Evolutionary conservation across 768 basidiomycete genomes (phyloP).

Genomic region (Boletales sp.): DNA sequence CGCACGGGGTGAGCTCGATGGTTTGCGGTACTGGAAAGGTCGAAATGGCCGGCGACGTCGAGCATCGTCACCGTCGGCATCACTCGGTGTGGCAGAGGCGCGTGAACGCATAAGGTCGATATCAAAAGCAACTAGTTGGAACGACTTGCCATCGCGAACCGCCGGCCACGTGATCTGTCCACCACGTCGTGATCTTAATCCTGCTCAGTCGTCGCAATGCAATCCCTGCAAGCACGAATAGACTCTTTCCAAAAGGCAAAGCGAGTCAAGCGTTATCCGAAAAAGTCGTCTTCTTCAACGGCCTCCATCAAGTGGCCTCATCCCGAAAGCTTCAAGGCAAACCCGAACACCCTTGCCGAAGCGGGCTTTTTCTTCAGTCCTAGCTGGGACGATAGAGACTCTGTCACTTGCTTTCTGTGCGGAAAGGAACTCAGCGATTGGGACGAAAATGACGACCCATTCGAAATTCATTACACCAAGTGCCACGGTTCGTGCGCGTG

Average conservation of each 20-base stretch:
- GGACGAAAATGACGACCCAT: slow-evolving; percentile 84
- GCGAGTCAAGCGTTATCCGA: slow-evolving; percentile 50
- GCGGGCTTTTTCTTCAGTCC: slow-evolving; percentile 90
- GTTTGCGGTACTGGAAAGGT: slow-evolving; percentile 11
- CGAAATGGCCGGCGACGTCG: slow-evolving; percentile 18
- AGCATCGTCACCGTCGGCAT: background rate
- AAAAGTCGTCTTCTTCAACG: slow-evolving; percentile 43
- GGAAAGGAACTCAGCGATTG: slow-evolving; percentile 79
- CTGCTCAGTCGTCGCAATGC: slow-evolving; percentile 35
- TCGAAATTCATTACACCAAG: slow-evolving; percentile 74
- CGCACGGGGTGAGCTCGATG: slow-evolving; percentile 29
- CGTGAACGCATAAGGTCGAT: slow-evolving; percentile 15
- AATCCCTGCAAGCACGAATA: slow-evolving; percentile 53
- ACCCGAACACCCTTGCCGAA: slow-evolving; percentile 70
- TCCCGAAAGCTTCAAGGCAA: slow-evolving; percentile 58
- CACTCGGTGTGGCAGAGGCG: slow-evolving; percentile 5
- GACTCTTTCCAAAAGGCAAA: slow-evolving; percentile 66
- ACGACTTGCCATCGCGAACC: too few species aligned
- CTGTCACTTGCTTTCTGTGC: slow-evolving; percentile 83
- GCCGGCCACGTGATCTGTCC: slow-evolving; percentile 6
- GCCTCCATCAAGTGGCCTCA: slow-evolving; percentile 77
- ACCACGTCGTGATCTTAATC: background rate
- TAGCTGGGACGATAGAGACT: slow-evolving; percentile 62
- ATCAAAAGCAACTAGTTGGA: slow-evolving; percentile 6
- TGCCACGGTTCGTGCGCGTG: slow-evolving; percentile 69